Conservation (phyloP, 805 yeast genomes). For the Barnettozyma populi region DNA sequence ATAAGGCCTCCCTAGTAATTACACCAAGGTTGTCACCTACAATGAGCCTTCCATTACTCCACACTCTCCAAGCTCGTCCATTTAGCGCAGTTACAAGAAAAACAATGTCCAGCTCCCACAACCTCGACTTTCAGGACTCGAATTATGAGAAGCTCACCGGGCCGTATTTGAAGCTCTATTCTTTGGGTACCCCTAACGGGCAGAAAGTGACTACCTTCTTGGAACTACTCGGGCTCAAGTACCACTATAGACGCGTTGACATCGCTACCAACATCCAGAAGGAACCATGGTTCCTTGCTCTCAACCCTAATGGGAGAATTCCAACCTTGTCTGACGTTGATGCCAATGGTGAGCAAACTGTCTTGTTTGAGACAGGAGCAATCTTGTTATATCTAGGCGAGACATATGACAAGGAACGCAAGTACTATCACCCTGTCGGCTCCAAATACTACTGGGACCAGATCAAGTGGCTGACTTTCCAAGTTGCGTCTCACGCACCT, state of each 20-base stretch:
- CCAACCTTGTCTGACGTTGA: conserved; percentile 44
- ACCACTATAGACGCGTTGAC: conserved; percentile 35
- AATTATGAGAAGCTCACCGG: conserved; percentile 26
- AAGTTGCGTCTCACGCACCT: conserved; percentile 56
- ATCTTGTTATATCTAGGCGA: conserved; percentile 55
- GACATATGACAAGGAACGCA: conserved; percentile 50
- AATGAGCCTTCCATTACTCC: too few relatives aligned
- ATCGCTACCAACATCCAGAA: conserved; percentile 41
- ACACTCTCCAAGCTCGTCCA: background rate
- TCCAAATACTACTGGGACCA: conserved; percentile 45
- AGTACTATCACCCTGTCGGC: conserved; percentile 31
- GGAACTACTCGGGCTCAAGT: conserved; percentile 28
- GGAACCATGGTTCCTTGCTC: conserved; percentile 48
- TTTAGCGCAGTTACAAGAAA: background rate
- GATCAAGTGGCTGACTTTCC: conserved; percentile 50
- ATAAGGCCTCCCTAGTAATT: too few relatives aligned
- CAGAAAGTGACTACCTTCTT: conserved; percentile 33
- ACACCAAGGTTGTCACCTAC: too few relatives aligned
- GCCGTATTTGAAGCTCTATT: conserved; percentile 40
- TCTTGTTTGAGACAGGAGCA: conserved; percentile 57
- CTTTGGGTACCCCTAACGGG: conserved; percentile 39
- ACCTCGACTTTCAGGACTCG: conserved; percentile 28
- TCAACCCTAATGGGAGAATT: conserved; percentile 60
- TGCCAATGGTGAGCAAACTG: conserved; percentile 35
- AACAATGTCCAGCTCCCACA: background rate